phyloP scores from a whole-genome alignment of 2,329 filamentous ascomycete genomes.

The Mycosphaerella sp. region DNA sequence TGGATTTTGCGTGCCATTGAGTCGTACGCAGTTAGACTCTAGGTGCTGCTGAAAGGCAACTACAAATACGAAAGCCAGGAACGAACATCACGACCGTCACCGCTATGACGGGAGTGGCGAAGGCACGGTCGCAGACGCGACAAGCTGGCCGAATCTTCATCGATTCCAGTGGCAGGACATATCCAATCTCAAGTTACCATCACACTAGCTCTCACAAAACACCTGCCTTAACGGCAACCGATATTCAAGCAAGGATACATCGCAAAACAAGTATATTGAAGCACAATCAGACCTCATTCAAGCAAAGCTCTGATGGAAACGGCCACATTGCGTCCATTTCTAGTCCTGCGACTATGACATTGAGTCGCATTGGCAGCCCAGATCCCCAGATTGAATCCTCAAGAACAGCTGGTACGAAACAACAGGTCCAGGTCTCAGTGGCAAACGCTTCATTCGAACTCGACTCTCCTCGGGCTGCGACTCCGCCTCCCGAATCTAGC shows the following conservation, averaged over 20 bases:
- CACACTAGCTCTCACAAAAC: neutral
- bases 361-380: neutral
- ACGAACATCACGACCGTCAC: neutral
- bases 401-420: neutral
- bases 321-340: too few relatives aligned
- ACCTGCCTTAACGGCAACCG: neutral
- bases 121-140: neutral
- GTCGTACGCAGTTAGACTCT: conserved; percentile 2
- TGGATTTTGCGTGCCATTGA: conserved; percentile 8
- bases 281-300: too few relatives aligned
- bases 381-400: conserved; percentile 11
- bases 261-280: too few relatives aligned
- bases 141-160: neutral
- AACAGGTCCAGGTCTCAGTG: neutral
- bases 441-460: neutral
- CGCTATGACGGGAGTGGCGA: neutral
- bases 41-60: neutral
- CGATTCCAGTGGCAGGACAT: conserved; percentile 6
- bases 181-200: neutral
- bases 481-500: too few relatives aligned
- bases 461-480: neutral
- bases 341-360: neutral
- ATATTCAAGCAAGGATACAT: too few relatives aligned
- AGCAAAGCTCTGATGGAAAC: too few relatives aligned
- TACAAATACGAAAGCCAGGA: neutral